These are phyloP conservation scores for Syzygium malaccense DNA, from an alignment of 441 rosid species.

Conservation along the genomic window DNA sequence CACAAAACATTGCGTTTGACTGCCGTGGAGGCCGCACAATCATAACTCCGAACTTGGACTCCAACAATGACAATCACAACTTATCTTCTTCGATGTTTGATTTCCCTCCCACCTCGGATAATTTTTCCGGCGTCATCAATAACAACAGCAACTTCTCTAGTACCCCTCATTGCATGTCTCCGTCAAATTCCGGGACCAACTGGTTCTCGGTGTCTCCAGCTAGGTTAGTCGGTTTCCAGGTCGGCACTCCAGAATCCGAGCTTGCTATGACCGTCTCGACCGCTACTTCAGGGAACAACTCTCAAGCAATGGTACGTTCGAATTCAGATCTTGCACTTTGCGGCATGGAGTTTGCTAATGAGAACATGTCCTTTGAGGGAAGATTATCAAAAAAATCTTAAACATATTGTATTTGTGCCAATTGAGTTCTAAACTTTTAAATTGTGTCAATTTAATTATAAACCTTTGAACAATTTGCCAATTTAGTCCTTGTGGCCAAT, in stretches of 20 bases:
- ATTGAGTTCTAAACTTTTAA: too few species aligned
- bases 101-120: not conserved
- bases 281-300: not conserved
- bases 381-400: too few species aligned
- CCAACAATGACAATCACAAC: too few species aligned
- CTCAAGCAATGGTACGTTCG: not conserved
- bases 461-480: too few species aligned
- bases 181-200: not conserved
- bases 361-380: not conserved
- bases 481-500: accelerated
- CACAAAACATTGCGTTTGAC: too few species aligned
- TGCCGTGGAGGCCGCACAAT: too few species aligned
- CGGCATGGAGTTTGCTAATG: not conserved
- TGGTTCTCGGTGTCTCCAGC: not conserved
- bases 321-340: not conserved
- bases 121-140: not conserved
- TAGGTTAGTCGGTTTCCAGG: not conserved
- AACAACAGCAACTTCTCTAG: not conserved
- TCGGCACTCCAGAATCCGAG: not conserved
- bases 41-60: too few species aligned
- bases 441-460: accelerated
- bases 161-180: not conserved
- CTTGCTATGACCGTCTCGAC: not conserved
- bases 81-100: too few species aligned
- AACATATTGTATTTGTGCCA: accelerated